These are phyloP conservation scores for Zoysia pacifica DNA, from an alignment of 176 grass and related monocot species.

Conservation along the genomic window DNA sequence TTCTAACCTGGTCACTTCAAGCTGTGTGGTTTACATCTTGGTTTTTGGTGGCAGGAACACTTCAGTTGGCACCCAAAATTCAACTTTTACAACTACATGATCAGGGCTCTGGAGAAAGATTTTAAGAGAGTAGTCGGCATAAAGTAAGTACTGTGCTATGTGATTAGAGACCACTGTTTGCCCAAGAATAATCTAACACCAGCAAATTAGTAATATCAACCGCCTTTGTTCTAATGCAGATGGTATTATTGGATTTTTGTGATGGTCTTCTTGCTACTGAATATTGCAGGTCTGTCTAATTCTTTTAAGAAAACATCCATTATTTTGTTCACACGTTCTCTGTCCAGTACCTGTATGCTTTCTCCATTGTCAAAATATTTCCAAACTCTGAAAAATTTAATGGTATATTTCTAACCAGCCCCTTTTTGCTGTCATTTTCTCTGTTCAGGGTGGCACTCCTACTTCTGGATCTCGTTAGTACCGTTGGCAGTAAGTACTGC, in stretches of 20 bases:
- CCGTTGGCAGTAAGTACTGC: slow-evolving; percentile 63
- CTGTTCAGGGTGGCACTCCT: slow-evolving; percentile 69
- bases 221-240: slow-evolving; percentile 37
- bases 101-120: slow-evolving; percentile 83
- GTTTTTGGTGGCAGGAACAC: slow-evolving; percentile 45
- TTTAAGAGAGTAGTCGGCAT: slow-evolving; percentile 81
- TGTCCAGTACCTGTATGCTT: not conserved
- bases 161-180: not conserved
- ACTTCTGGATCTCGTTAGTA: slow-evolving; percentile 83
- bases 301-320: not conserved
- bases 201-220: not conserved
- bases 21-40: not conserved
- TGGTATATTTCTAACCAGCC: no score
- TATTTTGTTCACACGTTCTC: not conserved
- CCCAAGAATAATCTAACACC: not conserved
- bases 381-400: no score
- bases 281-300: slow-evolving; percentile 52
- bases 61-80: slow-evolving; percentile 61
- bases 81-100: slow-evolving; percentile 83
- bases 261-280: slow-evolving; percentile 77
- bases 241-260: slow-evolving; percentile 91
- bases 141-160: slow-evolving; percentile 50
- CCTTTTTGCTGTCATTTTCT: not conserved
- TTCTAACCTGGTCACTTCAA: no score
- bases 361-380: not conserved